These are phyloP conservation scores for Ceriops zippeliana DNA, from an alignment of 345 rosid genomes.

Conservation along the genomic window DNA sequence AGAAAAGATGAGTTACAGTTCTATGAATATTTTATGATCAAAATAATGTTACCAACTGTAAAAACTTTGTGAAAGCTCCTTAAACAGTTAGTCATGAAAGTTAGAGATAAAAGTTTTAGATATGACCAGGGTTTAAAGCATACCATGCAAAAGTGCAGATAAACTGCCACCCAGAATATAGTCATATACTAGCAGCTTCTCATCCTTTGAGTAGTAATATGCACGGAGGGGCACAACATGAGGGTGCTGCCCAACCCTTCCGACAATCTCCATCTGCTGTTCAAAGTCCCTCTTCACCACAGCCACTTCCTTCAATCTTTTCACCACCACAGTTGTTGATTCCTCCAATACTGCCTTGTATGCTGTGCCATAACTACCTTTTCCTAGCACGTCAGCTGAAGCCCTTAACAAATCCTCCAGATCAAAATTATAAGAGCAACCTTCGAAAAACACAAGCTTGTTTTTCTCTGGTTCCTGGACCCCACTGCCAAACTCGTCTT, in stretches of 20 bases:
- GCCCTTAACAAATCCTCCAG: conserved; percentile 86
- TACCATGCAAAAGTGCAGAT: conserved; percentile 75
- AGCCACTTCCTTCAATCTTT: conserved; percentile 74
- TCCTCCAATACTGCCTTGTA: conserved; percentile 88
- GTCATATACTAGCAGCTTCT: conserved; percentile 79
- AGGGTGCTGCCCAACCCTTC: conserved; percentile 61
- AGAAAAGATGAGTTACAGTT: neutral
- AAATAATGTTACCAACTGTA: neutral
- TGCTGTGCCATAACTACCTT: conserved; percentile 79
- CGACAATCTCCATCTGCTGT: conserved; percentile 84
- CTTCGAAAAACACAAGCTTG: conserved; percentile 82
- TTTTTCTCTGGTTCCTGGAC: conserved; percentile 76
- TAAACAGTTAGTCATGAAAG: neutral
- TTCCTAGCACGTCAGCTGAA: conserved; percentile 90
- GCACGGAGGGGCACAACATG: conserved; percentile 77
- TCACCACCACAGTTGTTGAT: conserved; percentile 73
- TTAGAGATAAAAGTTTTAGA: neutral
- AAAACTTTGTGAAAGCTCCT: neutral
- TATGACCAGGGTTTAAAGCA: neutral
- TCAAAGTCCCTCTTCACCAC: conserved; percentile 83
- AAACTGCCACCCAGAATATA: conserved; percentile 56
- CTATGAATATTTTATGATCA: neutral
- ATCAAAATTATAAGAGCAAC: conserved; percentile 68
- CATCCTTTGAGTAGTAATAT: conserved; percentile 86
- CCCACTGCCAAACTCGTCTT: conserved; percentile 74